A percentile compares a stretch with the other conserved stretches of the same genome.
These are phyloP conservation scores for Fusarium scirpi DNA, from an alignment of 2,329 filamentous ascomycete genomes.

Conservation along the genomic window DNA sequence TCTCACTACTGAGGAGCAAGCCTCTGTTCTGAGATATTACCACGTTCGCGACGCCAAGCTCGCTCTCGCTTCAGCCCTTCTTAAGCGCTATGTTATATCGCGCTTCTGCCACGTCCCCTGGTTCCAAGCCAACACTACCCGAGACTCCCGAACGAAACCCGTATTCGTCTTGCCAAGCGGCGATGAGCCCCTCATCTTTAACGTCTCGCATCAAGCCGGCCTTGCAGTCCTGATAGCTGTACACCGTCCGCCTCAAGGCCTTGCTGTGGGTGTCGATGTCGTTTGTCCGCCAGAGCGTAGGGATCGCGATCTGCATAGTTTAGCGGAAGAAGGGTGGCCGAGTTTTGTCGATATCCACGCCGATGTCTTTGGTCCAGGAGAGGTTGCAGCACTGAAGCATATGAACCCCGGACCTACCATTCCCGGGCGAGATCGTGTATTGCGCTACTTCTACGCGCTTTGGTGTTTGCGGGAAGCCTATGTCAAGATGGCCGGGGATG, in stretches of 20 bases:
- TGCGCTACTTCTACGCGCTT: constrained; percentile 79
- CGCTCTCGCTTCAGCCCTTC: constrained; percentile 76
- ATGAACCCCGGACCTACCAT: constrained; percentile 46
- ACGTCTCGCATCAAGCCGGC: constrained; percentile 82
- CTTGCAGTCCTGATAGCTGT: constrained; percentile 75
- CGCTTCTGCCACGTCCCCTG: constrained; percentile 70
- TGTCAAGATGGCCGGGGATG: constrained; percentile 85
- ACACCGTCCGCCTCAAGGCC: constrained; percentile 47
- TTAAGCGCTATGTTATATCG: constrained; percentile 78
- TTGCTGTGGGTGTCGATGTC: constrained; percentile 78
- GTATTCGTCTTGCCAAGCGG: constrained; percentile 63
- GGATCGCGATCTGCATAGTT: constrained; percentile 68
- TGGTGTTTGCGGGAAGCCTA: constrained; percentile 86
- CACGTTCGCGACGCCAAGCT: constrained; percentile 80
- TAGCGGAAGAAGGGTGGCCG: constrained; percentile 70
- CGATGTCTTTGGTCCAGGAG: constrained; percentile 74
- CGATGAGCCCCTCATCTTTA: constrained; percentile 71
- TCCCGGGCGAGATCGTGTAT: constrained; percentile 62
- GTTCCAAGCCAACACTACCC: constrained; percentile 67
- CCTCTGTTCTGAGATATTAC: constrained; percentile 70
- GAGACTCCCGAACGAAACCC: constrained; percentile 67
- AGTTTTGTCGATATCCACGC: constrained; percentile 78
- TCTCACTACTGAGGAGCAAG: constrained; percentile 66
- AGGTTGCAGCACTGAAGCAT: constrained; percentile 71
- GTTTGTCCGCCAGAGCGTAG: constrained; percentile 79